Base-by-base conservation (phyloP, 2,329 filamentous ascomycete genomes). In the Metarhizium anisopliae region DNA sequence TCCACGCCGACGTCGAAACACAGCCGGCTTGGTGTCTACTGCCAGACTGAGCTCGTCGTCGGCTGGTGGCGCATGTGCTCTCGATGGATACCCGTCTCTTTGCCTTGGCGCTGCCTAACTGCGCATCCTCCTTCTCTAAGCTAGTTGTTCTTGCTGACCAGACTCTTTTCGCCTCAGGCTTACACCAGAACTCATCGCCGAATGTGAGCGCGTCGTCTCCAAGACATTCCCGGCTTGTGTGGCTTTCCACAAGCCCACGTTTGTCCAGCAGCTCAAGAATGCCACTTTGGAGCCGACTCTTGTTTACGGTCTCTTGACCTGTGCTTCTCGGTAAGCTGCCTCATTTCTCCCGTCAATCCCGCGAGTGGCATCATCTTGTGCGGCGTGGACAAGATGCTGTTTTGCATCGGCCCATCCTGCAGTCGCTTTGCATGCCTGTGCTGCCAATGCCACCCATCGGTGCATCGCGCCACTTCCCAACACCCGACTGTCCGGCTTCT, bases 191-290 rank as follows among this genome's bases (percentile, higher is more conserved):
- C 71, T 83, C 59, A 72, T 82, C 59, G 70, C 75, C 60, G 81
- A 84, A 69, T 83, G 80, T 66, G 81, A 84, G 69, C 76, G 80
- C 56, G 79, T 83, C 64, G 78, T 84, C 63, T 77, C 76, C 62
- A 83, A 82, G 72, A 82, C 80, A 14, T 76, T 83, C 62, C 81
- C 81, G 43, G 79, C 81, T 59, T 83, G 80, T 64, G 79, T 84
- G 47, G 81, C 80, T 63, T 84, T 84, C 65, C 81, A 84, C 71
- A 83, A 83, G 70, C 80, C 81, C 7, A 80, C 80, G 2, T 83
- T 83, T 67, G 67, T 84, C 38, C 79, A 82, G 68, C 81, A 83
- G 65, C 73, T 84, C 52, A 83, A 83, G 71, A 80, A 74, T 61
- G 75, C 72, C 25, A 74, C 75, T 2, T 73, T 84, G 38, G 81